A percentile compares a stretch with the other conserved stretches of the same genome.
phyloP scores from a whole-genome alignment of 768 basidiomycete genomes.

The Lentinula aciculospora region DNA sequence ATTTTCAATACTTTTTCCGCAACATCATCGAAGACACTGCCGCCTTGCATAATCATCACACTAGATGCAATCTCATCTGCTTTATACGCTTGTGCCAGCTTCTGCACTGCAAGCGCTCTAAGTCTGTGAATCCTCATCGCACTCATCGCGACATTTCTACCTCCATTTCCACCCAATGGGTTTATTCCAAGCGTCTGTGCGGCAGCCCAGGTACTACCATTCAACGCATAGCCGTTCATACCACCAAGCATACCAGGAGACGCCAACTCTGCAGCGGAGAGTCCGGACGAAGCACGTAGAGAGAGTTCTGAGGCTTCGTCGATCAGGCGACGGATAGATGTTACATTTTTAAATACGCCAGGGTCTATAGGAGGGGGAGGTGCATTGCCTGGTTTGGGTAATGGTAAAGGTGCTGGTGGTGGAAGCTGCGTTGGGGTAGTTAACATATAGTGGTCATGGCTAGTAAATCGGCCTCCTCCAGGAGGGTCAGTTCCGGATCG shows the following conservation, averaged over 20 bases:
- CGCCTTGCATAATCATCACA: constrained; percentile 94
- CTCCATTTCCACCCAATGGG: constrained; percentile 39
- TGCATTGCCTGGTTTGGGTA: constrained; percentile 57
- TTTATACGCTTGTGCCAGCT: constrained; percentile 80
- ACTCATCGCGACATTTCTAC: constrained; percentile 75
- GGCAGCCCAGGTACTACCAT: constrained; percentile 52
- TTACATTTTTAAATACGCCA: constrained; percentile 76
- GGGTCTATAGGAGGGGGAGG: constrained; percentile 87
- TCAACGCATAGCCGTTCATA: constrained; percentile 25
- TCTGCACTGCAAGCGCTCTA: constrained; percentile 78
- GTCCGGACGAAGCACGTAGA: constrained; percentile 80
- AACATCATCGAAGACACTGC: constrained; percentile 89
- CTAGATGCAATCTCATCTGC: constrained; percentile 88
- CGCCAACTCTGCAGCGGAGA: constrained; percentile 69
- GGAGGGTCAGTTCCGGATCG: constrained; percentile 43
- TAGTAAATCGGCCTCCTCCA: constrained; percentile 9
- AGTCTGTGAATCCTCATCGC: constrained; percentile 79
- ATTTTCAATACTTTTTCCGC: constrained; percentile 79
- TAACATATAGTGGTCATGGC: background rate
- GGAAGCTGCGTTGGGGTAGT: constrained; percentile 27
- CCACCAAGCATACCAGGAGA: constrained; percentile 26
- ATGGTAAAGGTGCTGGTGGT: constrained; percentile 43
- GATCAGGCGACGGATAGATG: constrained; percentile 71
- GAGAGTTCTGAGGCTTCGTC: constrained; percentile 88
- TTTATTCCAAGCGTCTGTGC: constrained; percentile 63